Conservation (phyloP, 306 rosid species). For the Amphicarpaea edgeworthii region DNA sequence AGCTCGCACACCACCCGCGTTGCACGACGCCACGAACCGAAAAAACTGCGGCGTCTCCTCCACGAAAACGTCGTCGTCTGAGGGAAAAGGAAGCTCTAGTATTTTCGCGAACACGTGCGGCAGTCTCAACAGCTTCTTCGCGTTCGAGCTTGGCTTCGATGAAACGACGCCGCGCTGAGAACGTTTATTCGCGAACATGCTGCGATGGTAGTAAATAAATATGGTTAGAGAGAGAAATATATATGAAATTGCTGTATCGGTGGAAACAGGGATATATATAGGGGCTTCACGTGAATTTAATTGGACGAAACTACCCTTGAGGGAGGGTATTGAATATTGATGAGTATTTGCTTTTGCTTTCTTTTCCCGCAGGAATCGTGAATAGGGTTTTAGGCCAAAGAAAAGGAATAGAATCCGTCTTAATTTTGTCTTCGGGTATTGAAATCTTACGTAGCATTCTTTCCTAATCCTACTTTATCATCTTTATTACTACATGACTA, state of each 20-base stretch:
- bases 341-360: slow-evolving; percentile 47
- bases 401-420: slow-evolving; percentile 48
- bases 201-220: background rate
- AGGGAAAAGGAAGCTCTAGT: slow-evolving; percentile 62
- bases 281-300: background rate
- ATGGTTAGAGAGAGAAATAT: slow-evolving; percentile 1
- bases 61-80: slow-evolving; percentile 58
- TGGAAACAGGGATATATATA: slow-evolving; percentile 35
- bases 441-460: slow-evolving; percentile 8
- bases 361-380: slow-evolving; percentile 46
- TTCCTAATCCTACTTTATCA: slow-evolving; percentile 1
- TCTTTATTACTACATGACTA: background rate
- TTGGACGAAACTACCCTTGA: slow-evolving; percentile 39
- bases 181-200: slow-evolving; percentile 49
- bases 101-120: slow-evolving; percentile 65
- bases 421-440: background rate
- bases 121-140: slow-evolving; percentile 57
- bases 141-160: background rate
- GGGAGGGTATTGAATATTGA: slow-evolving; percentile 32
- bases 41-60: slow-evolving; percentile 55
- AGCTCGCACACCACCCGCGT: slow-evolving; percentile 49
- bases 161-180: slow-evolving; percentile 49
- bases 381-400: slow-evolving; percentile 37
- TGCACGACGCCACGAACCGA: slow-evolving; percentile 49
- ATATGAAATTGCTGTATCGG: background rate